phyloP scores from a whole-genome alignment of 257 asterid species.

The Penstemon barbatus region DNA sequence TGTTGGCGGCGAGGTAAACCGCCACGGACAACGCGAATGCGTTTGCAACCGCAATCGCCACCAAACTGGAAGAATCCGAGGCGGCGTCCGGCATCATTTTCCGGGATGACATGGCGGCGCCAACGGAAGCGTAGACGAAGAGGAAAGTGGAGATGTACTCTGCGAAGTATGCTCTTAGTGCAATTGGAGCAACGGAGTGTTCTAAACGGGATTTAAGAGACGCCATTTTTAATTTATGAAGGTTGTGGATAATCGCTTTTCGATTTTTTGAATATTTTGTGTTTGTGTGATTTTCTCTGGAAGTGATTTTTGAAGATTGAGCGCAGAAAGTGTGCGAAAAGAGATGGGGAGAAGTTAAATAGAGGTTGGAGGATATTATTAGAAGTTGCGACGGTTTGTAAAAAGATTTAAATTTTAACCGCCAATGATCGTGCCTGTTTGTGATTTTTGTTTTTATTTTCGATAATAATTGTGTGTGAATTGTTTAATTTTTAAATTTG shows the following conservation, averaged over 20 bases:
- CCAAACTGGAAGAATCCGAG: constrained; percentile 47
- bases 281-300: not conserved
- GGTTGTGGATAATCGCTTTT: not conserved
- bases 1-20: constrained; percentile 53
- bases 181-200: constrained; percentile 56
- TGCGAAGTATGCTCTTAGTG: constrained; percentile 80
- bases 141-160: constrained; percentile 86
- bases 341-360: constrained; percentile 20
- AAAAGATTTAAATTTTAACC: constrained; percentile 44
- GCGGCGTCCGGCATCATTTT: constrained; percentile 42
- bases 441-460: not conserved
- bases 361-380: constrained; percentile 33
- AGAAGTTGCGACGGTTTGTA: constrained; percentile 40
- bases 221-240: constrained; percentile 46
- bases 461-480: no score
- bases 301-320: not conserved
- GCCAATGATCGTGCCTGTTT: constrained; percentile 21
- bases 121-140: constrained; percentile 75
- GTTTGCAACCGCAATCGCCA: constrained; percentile 52
- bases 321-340: not conserved
- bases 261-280: not conserved
- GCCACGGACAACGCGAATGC: constrained; percentile 65
- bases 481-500: no score
- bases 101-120: constrained; percentile 62
- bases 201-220: constrained; percentile 58